phyloP scores from a whole-genome alignment of 2,329 filamentous ascomycete species.

The Orbilia javanica region DNA sequence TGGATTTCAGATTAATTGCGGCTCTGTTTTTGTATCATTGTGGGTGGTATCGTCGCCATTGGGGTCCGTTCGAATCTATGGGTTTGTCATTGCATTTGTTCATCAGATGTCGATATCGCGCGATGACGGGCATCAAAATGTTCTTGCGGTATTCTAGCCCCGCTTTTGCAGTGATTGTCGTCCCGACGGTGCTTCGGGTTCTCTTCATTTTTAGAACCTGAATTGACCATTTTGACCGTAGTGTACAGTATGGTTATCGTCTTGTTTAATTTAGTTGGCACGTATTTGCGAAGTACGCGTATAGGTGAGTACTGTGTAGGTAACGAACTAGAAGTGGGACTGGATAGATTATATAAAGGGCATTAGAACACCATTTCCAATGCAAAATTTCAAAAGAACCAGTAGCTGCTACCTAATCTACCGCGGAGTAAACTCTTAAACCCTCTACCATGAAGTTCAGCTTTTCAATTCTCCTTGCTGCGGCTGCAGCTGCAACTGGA shows the following conservation, averaged over 20 bases:
- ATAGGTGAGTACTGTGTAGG: too few relatives aligned
- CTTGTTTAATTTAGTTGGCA: too few relatives aligned
- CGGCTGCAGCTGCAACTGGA: constrained; percentile 43
- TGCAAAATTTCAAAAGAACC: not conserved
- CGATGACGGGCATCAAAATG: too few relatives aligned
- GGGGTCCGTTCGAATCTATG: not conserved
- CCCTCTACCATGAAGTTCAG: constrained; percentile 53
- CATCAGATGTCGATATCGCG: too few relatives aligned
- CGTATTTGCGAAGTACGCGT: too few relatives aligned
- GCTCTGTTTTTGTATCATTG: too few relatives aligned
- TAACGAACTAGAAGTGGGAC: too few relatives aligned
- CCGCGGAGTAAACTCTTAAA: not conserved
- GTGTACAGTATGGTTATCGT: not conserved
- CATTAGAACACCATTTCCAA: not conserved
- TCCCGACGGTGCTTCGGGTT: constrained; percentile 12
- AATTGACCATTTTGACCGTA: not conserved
- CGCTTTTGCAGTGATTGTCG: not conserved
- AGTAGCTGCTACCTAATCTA: not conserved
- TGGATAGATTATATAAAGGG: not conserved
- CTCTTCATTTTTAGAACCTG: not conserved
- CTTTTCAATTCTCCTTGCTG: constrained; percentile 37
- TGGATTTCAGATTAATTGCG: too few relatives aligned
- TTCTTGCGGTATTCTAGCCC: too few relatives aligned
- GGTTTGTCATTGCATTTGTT: not conserved
- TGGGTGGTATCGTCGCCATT: not conserved